phyloP scores from a whole-genome alignment of 495 filamentous ascomycete species.

The Penicillium lagena region DNA sequence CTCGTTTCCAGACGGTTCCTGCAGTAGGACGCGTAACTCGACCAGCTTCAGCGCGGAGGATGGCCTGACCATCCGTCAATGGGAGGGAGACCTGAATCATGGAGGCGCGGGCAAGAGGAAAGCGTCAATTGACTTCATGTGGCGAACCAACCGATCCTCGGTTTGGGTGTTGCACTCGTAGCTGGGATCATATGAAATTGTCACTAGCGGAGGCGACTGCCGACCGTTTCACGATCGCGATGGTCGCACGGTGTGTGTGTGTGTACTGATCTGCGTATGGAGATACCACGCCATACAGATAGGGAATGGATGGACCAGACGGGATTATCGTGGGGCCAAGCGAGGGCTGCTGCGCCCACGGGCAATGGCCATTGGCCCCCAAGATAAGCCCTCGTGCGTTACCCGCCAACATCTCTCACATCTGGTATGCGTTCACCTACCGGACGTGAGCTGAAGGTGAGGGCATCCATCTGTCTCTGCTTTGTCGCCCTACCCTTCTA shows the following conservation, averaged over 20 bases:
- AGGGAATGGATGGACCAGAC: slow-evolving; percentile 12
- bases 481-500: too few species aligned
- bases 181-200: slow-evolving; percentile 20
- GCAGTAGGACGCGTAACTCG: slow-evolving; percentile 32
- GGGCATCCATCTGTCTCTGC: too few species aligned
- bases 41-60: too few species aligned
- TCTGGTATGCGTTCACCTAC: too few species aligned
- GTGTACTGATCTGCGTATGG: too few species aligned
- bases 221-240: slow-evolving; percentile 22
- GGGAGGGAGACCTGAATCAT: too few species aligned
- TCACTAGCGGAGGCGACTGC: slow-evolving; percentile 7
- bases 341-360: too few species aligned
- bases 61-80: too few species aligned
- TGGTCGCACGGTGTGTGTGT: slow-evolving; percentile 8
- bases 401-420: too few species aligned
- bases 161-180: slow-evolving; percentile 7
- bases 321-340: slow-evolving; percentile 3
- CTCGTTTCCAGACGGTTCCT: slow-evolving; percentile 22
- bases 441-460: too few species aligned
- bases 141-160: neutral
- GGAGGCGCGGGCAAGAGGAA: neutral
- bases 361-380: too few species aligned
- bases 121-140: slow-evolving; percentile 5
- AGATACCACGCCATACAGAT: neutral
- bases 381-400: too few species aligned